These are phyloP conservation scores for Citrus reticulata DNA, from an alignment of 345 rosid genomes.

Conservation along the genomic window DNA sequence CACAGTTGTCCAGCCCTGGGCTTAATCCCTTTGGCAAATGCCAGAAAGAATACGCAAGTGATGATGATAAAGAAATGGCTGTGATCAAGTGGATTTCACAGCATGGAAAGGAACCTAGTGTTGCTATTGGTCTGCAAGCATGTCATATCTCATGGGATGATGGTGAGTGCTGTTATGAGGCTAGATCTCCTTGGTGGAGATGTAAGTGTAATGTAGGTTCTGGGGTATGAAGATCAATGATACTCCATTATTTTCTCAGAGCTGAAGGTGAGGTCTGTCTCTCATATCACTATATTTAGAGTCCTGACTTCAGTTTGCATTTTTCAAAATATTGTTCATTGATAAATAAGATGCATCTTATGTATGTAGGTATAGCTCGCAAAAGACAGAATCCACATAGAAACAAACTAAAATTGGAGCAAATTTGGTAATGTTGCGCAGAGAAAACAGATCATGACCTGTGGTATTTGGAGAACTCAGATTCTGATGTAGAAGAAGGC, in stretches of 20 bases:
- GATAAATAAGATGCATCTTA: background rate
- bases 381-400: background rate
- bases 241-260: background rate
- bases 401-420: background rate
- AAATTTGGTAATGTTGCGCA: background rate
- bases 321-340: background rate
- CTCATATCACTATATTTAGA: background rate
- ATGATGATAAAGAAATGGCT: slow-evolving; percentile 51
- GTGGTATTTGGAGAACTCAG: background rate
- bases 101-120: slow-evolving; percentile 76
- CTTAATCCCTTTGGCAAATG: slow-evolving; percentile 70
- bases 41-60: slow-evolving; percentile 26
- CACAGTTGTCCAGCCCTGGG: slow-evolving; percentile 56
- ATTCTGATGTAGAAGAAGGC: background rate
- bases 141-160: slow-evolving; percentile 88
- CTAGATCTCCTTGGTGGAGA: slow-evolving; percentile 93
- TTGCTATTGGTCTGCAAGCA: slow-evolving; percentile 90
- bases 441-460: background rate
- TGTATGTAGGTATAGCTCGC: background rate
- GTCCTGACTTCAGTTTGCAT: background rate
- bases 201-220: slow-evolving; percentile 5
- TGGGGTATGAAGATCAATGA: background rate
- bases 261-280: background rate
- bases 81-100: slow-evolving; percentile 55
- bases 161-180: slow-evolving; percentile 58